Percentiles rank a stretch among this genome's conserved stretches.
phyloP scores from a whole-genome alignment of 2,329 filamentous ascomycete genomes.

The Nothomitra cinnamomea region DNA sequence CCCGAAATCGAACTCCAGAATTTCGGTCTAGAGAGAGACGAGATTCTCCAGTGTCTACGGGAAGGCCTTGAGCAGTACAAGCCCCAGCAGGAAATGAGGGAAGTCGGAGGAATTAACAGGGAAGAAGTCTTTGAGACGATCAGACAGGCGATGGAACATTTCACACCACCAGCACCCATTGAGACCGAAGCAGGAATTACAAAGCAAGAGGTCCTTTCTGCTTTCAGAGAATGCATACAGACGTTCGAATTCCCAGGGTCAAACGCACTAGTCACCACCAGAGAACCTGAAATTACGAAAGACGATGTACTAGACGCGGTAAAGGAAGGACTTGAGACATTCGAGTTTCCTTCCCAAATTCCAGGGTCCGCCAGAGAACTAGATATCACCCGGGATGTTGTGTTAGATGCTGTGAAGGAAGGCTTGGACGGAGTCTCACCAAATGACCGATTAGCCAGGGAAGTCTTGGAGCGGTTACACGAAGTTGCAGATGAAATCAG shows the following conservation, averaged over 20 bases:
- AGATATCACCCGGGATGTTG: slow-evolving; percentile 3
- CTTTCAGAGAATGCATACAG: slow-evolving; percentile 37
- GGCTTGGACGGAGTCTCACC: slow-evolving; percentile 29
- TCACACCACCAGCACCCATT: slow-evolving; percentile 28
- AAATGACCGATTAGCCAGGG: slow-evolving; percentile 36
- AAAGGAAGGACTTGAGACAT: slow-evolving; percentile 36
- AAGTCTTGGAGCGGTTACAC: slow-evolving; percentile 42
- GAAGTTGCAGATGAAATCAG: slow-evolving; percentile 43
- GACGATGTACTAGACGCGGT: slow-evolving; percentile 41
- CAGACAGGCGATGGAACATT: slow-evolving; percentile 37
- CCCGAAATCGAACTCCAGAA: slow-evolving; percentile 84
- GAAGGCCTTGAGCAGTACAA: slow-evolving; percentile 68
- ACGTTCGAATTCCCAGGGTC: slow-evolving; percentile 15
- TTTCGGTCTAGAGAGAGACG: slow-evolving; percentile 76
- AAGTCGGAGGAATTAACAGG: slow-evolving; percentile 26
- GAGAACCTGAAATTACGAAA: slow-evolving; percentile 30
- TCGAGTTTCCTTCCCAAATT: slow-evolving; percentile 10
- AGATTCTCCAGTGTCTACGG: slow-evolving; percentile 71
- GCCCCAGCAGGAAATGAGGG: background rate
- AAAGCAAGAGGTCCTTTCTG: slow-evolving; percentile 22
- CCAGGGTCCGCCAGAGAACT: background rate
- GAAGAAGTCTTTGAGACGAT: slow-evolving; percentile 49
- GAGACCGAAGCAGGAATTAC: slow-evolving; percentile 24
- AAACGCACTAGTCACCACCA: slow-evolving; percentile 24
- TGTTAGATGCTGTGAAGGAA: slow-evolving; percentile 3